Evolutionary conservation across 345 rosid species (phyloP), one percentile per base, ranked within the genome.

Genomic region (Gossypium ekmanianum): DNA sequence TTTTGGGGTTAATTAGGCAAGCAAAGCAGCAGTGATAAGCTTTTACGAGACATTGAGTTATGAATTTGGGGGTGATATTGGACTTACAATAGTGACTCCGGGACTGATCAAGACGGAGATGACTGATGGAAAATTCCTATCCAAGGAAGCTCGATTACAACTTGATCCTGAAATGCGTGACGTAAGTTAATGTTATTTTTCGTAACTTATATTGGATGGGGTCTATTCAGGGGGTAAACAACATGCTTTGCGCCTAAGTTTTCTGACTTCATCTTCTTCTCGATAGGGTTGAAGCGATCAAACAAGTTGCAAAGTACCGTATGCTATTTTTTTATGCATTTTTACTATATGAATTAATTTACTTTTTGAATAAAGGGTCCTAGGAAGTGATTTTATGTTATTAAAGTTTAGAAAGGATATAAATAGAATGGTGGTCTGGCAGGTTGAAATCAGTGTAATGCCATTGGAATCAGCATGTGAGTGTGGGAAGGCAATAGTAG

Each of bases 1-100:
- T 76, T 64, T 7, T 55, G 2, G 18, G 43, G 13, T 61, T 52
- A 61, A 54, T 62, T 64, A 89, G 87, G 90, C 89, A 20, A 87
- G 88, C 74, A 82, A 89, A 79, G 90, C 88, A 14, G 90, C 91
- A 3, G 56, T 81, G 9, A 78, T 82, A 24, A 80, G 83, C 63
- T 78, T 85, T 13, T 85, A 74, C 47, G 89, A 82, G 80, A 85
- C 88, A 14, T 71, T 83, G 77, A 83, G 85, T 68, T 20, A 56
- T 11, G 89, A 86, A 80, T 73, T 85, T 18, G 85, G 85, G 85
- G 61, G 72, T 8, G 67, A 80, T n/a, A 69, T 86, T 11, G 85
- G 90, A 16, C 62, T 90, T 41, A 90, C 88, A 1, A 85, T 86
- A 12, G 87, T 85, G 44, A 82, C 79, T 62, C 87, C 87, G 0